phyloP scores from a whole-genome alignment of 2,329 filamentous ascomycete genomes.

The Thermothelomyces thermophilus region DNA sequence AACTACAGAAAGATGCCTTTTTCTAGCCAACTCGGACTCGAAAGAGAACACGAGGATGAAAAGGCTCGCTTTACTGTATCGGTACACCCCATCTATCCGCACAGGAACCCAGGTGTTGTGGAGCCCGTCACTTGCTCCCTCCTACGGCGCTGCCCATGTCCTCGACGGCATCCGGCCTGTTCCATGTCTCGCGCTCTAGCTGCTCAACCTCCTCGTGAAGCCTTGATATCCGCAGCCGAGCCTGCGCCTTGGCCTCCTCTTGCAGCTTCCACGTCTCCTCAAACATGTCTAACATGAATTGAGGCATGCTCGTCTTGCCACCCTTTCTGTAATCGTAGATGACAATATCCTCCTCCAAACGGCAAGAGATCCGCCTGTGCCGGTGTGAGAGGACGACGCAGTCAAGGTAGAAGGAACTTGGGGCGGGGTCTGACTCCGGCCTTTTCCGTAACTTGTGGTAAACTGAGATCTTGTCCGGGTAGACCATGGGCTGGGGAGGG shows the following conservation, averaged over 20 bases:
- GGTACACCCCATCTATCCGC: not conserved
- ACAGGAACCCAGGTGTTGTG: not conserved
- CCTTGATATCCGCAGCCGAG: slow-evolving; percentile 46
- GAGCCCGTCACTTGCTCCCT: slow-evolving; percentile 1
- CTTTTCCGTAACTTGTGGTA: slow-evolving; percentile 68
- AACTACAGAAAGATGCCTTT: too few species aligned
- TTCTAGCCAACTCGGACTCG: not conserved
- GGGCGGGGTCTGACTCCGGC: slow-evolving; percentile 30
- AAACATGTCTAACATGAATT: slow-evolving; percentile 37
- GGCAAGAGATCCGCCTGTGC: slow-evolving; percentile 64
- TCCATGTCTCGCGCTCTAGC: slow-evolving; percentile 70
- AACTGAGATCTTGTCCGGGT: slow-evolving; percentile 74
- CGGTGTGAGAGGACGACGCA: slow-evolving; percentile 67
- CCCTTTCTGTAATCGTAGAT: slow-evolving; percentile 57
- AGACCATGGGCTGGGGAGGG: slow-evolving; percentile 63
- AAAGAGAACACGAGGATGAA: not conserved
- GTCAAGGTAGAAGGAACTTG: slow-evolving; percentile 52
- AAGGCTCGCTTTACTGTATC: not conserved
- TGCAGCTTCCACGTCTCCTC: slow-evolving; percentile 38
- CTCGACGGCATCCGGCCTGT: slow-evolving; percentile 63
- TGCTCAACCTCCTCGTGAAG: slow-evolving; percentile 52
- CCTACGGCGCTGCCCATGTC: slow-evolving; percentile 55
- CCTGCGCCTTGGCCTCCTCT: slow-evolving; percentile 48
- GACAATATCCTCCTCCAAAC: slow-evolving; percentile 70
- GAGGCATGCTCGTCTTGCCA: slow-evolving; percentile 34